phyloP scores from a whole-genome alignment of 202 grass and related monocot species.

The Panicum virgatum region DNA sequence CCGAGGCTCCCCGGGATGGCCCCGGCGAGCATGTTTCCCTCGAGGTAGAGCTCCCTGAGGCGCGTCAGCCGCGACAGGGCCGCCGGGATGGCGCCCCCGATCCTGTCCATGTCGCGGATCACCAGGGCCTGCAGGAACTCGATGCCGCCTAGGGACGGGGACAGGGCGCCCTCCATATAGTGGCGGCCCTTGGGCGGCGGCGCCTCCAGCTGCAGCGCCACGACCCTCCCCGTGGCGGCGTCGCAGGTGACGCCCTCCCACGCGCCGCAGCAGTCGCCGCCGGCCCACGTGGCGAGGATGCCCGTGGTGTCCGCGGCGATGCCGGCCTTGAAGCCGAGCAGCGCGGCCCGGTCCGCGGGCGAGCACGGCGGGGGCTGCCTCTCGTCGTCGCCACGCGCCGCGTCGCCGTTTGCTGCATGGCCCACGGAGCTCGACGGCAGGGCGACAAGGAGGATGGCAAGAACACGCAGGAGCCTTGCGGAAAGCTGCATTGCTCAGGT shows the following conservation, averaged over 20 bases:
- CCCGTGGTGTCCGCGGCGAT: slow-evolving; percentile 56
- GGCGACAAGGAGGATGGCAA: slow-evolving; percentile 9
- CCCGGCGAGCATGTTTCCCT: slow-evolving; percentile 67
- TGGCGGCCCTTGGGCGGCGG: slow-evolving; percentile 3
- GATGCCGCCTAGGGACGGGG: slow-evolving; percentile 56
- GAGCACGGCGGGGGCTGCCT: slow-evolving; percentile 45
- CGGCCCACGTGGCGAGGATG: slow-evolving; percentile 67
- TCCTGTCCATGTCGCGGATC: slow-evolving; percentile 57
- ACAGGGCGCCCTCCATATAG: slow-evolving; percentile 61
- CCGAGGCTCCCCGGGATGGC: slow-evolving; percentile 47
- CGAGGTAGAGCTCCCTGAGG: slow-evolving; percentile 76
- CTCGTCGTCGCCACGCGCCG: neutral
- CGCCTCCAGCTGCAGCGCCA: slow-evolving; percentile 56
- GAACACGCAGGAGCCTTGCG: neutral
- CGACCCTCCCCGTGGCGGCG: slow-evolving; percentile 57
- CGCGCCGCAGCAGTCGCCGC: slow-evolving; percentile 59
- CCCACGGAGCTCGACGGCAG: slow-evolving; percentile 9
- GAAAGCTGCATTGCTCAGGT: slow-evolving; percentile 25
- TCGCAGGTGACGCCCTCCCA: slow-evolving; percentile 73
- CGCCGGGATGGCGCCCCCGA: slow-evolving; percentile 56
- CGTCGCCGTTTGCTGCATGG: neutral
- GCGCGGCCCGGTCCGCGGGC: slow-evolving; percentile 45
- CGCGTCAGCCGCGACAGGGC: slow-evolving; percentile 50
- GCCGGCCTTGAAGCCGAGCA: slow-evolving; percentile 69
- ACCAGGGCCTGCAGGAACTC: slow-evolving; percentile 56